phyloP scores from a whole-genome alignment of 345 rosid species.

The Salix koriyanagi region DNA sequence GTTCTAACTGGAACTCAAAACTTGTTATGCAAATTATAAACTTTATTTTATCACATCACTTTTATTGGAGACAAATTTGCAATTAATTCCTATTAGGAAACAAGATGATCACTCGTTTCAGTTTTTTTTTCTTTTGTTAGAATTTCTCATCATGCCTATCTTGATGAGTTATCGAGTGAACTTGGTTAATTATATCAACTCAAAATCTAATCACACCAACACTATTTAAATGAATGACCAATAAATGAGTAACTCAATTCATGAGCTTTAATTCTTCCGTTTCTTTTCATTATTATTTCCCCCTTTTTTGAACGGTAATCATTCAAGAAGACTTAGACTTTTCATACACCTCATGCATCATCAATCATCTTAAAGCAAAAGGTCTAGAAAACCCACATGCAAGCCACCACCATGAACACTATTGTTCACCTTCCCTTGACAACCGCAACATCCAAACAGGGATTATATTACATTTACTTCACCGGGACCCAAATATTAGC shows the following conservation, averaged over 20 bases:
- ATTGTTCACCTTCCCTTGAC: not conserved
- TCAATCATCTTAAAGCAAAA: conserved; percentile 1
- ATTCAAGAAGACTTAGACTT: conserved; percentile 15
- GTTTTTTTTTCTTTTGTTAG: not conserved
- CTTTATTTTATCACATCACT: accelerated
- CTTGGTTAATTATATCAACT: not conserved
- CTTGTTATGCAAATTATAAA: accelerated
- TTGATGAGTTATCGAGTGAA: not conserved
- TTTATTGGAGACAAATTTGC: no score
- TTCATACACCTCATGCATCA: conserved; percentile 1
- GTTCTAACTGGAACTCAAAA: accelerated
- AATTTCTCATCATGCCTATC: not conserved
- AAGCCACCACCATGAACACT: conserved; percentile 6
- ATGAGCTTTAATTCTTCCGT: not conserved
- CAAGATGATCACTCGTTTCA: not conserved
- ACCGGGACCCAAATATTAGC: not conserved
- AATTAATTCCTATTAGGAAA: not conserved
- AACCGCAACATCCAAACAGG: not conserved
- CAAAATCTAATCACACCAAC: not conserved
- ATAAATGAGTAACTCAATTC: not conserved
- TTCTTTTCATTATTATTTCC: no score
- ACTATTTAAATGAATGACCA: not conserved
- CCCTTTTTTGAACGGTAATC: not conserved
- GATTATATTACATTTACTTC: conserved; percentile 13
- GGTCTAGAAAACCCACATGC: conserved; percentile 21